A percentile compares a stretch with the other conserved stretches of the same genome.
Conservation (phyloP, 352 stramenopile species). For the Phytopythium vexans region DNA sequence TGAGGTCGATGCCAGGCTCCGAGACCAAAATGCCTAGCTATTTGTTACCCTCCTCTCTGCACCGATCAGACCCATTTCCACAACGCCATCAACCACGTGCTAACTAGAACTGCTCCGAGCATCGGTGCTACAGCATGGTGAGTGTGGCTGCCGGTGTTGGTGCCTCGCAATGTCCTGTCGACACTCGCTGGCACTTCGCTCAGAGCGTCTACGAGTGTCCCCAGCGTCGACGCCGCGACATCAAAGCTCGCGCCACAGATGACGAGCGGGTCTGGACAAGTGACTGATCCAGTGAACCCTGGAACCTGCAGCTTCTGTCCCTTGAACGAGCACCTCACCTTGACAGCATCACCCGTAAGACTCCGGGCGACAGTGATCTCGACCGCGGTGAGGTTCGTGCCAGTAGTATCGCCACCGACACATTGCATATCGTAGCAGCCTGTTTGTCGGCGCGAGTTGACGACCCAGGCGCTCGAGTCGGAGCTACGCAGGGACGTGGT, state of each 20-base stretch:
- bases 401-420: conserved; percentile 14
- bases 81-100: too few species aligned
- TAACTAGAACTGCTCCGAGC: too few species aligned
- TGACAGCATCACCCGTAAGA: conserved; percentile 12
- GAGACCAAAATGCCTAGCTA: too few species aligned
- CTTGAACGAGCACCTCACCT: conserved; percentile 40
- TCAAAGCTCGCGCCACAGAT: conserved; percentile 27
- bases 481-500: conserved; percentile 55
- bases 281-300: conserved; percentile 49
- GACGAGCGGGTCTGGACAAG: conserved; percentile 59
- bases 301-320: conserved; percentile 33
- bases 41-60: too few species aligned
- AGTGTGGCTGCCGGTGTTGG: too few species aligned
- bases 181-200: too few species aligned
- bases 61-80: too few species aligned
- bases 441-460: conserved; percentile 54
- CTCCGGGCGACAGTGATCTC: conserved; percentile 36
- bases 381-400: conserved; percentile 20
- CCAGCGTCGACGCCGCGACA: too few species aligned
- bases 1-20: too few species aligned
- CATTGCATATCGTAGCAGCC: conserved; percentile 81
- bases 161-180: too few species aligned
- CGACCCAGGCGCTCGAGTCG: conserved; percentile 55
- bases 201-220: too few species aligned
- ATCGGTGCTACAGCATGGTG: too few species aligned